These are phyloP conservation scores for Ceratocystis eucalypticola DNA, from an alignment of 2,329 filamentous ascomycete species.

Conservation along the genomic window DNA sequence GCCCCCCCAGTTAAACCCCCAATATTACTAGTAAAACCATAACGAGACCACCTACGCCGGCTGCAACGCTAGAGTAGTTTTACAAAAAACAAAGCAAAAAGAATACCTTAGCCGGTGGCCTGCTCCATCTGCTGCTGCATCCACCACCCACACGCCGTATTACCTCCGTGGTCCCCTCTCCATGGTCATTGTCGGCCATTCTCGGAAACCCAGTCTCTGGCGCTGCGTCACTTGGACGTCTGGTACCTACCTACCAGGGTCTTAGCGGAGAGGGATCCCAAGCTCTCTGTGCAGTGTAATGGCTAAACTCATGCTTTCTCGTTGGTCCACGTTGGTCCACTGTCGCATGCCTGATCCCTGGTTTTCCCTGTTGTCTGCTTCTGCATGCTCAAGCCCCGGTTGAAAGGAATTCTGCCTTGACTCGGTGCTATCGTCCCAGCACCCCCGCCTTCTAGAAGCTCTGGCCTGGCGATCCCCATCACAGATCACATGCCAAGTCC, in stretches of 20 bases:
- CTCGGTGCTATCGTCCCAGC: background rate
- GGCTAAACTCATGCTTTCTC: background rate
- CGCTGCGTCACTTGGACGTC: no score
- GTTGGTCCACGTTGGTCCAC: background rate
- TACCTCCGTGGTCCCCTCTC: background rate
- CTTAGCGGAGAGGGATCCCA: background rate
- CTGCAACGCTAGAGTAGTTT: background rate
- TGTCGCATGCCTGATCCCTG: background rate
- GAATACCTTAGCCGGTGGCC: background rate
- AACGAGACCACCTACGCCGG: background rate
- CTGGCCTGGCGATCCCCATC: background rate
- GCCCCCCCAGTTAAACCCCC: background rate
- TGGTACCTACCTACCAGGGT: background rate
- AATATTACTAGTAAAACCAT: background rate
- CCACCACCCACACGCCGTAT: background rate
- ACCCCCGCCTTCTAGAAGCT: background rate
- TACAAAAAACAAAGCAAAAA: background rate
- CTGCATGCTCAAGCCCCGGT: background rate
- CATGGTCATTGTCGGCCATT: conserved; percentile 17
- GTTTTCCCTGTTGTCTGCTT: background rate
- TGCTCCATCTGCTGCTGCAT: no score
- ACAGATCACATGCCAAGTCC: conserved; percentile 15
- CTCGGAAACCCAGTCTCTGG: conserved; percentile 13
- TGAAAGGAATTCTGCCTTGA: background rate
- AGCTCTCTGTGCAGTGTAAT: background rate